phyloP scores from a whole-genome alignment of 768 basidiomycete species.

The Terana coerulea region DNA sequence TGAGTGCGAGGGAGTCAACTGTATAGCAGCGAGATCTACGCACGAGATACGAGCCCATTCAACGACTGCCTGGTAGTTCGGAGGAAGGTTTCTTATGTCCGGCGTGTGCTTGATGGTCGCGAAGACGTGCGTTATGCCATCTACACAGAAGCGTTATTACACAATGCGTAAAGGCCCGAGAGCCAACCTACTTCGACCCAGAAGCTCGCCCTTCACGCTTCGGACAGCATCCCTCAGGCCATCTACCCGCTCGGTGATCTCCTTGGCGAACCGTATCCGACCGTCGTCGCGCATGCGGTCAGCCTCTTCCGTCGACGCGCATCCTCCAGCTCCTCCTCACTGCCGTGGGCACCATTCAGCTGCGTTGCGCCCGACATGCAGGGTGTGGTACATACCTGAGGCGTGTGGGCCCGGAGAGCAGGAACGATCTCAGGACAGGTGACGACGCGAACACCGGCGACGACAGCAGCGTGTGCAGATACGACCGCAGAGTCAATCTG shows the following conservation, averaged over 20 bases:
- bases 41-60: constrained; percentile 97
- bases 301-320: constrained; percentile 79
- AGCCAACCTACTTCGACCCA: constrained; percentile 66
- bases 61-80: constrained; percentile 82
- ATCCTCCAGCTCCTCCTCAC: constrained; percentile 72
- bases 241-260: constrained; percentile 85
- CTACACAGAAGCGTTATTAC: constrained; percentile 34
- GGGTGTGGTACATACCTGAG: constrained; percentile 4
- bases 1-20: not conserved
- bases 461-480: constrained; percentile 77
- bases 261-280: constrained; percentile 74
- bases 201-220: constrained; percentile 90
- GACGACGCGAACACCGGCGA: constrained; percentile 76
- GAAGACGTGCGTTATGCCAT: constrained; percentile 88
- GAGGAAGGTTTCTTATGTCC: constrained; percentile 70
- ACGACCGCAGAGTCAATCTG: constrained; percentile 87
- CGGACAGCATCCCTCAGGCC: constrained; percentile 78
- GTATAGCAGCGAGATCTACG: not conserved
- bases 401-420: constrained; percentile 46
- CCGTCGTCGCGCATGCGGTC: constrained; percentile 88
- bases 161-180: not conserved
- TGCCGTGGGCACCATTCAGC: not conserved
- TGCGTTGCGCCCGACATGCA: not conserved
- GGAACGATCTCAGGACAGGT: constrained; percentile 81
- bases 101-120: constrained; percentile 80